phyloP scores from a whole-genome alignment of 768 basidiomycete genomes.

The Trametes sanguinea region DNA sequence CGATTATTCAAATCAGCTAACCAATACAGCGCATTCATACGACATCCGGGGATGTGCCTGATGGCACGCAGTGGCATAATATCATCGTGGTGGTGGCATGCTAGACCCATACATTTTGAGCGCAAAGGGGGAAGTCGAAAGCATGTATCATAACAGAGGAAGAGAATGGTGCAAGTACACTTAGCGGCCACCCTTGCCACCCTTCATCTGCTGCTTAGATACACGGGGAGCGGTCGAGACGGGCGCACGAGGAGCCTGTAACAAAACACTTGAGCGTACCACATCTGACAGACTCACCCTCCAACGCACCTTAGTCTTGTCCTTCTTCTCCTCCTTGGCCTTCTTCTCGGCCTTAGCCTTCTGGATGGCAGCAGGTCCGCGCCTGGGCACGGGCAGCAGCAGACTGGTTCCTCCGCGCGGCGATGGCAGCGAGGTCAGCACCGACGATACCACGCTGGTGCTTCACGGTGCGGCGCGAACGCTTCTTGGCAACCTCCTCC shows the following conservation, averaged over 20 bases:
- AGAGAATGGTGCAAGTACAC: constrained; percentile 12
- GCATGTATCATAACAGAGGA: constrained; percentile 28
- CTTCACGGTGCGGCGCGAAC: constrained; percentile 95
- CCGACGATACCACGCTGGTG: constrained; percentile 98
- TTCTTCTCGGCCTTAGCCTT: constrained; percentile 98
- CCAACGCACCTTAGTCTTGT: constrained; percentile 58
- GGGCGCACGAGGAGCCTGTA: constrained; percentile 57
- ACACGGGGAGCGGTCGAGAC: constrained; percentile 74
- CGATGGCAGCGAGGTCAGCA: constrained; percentile 89
- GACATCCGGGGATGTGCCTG: neutral
- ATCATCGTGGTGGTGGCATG: constrained; percentile 22
- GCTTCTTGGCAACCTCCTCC: constrained; percentile 99
- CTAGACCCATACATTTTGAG: constrained; percentile 31
- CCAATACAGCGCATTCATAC: neutral
- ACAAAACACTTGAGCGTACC: neutral
- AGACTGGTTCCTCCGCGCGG: constrained; percentile 91
- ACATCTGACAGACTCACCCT: neutral
- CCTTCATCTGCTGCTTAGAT: constrained; percentile 97
- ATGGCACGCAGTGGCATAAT: constrained; percentile 19
- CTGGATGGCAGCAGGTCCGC: constrained; percentile 80
- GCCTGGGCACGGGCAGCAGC: constrained; percentile 79
- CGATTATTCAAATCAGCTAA: no score
- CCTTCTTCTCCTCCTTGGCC: constrained; percentile 91
- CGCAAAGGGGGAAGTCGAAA: constrained; percentile 28
- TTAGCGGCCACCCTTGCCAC: constrained; percentile 78